phyloP scores from a whole-genome alignment of 805 yeast species.

The Brettanomyces bruxellensis region DNA sequence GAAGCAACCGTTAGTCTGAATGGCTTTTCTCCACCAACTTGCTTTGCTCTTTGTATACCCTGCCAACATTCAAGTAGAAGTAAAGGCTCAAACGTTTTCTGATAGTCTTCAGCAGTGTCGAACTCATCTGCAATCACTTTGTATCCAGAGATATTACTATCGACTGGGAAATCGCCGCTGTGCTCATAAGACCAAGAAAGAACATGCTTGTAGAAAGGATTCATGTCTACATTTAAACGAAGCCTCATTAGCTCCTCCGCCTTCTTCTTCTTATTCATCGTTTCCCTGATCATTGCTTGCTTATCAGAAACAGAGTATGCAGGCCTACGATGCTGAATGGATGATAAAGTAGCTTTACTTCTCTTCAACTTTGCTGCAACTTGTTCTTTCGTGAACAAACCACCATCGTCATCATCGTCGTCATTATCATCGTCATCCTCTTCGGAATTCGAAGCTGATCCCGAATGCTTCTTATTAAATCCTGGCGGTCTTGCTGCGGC shows the following conservation, averaged over 20 bases:
- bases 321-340: conserved; percentile 18
- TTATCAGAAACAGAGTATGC: conserved; percentile 11
- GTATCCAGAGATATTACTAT: conserved; percentile 29
- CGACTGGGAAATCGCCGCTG: conserved; percentile 50
- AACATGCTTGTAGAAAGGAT: conserved; percentile 61
- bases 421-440: conserved; percentile 13
- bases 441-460: conserved; percentile 8
- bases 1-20: conserved; percentile 67
- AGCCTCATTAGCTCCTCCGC: conserved; percentile 74
- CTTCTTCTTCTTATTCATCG: conserved; percentile 35
- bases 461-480: conserved; percentile 26
- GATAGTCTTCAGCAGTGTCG: conserved; percentile 53
- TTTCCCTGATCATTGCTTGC: conserved; percentile 7
- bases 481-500: conserved; percentile 49
- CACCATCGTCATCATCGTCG: conserved; percentile 32
- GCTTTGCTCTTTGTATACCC: conserved; percentile 65
- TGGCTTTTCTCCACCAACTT: conserved; percentile 48
- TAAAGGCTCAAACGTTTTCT: conserved; percentile 65
- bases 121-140: conserved; percentile 48
- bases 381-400: conserved; percentile 32
- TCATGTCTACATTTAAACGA: conserved; percentile 69
- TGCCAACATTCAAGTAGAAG: conserved; percentile 92
- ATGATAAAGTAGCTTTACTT: conserved; percentile 18
- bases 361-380: conserved; percentile 21
- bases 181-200: conserved; percentile 70